Base-by-base conservation (phyloP, 2,329 filamentous ascomycete species). In the Pseudogymnoascus pannorum region DNA sequence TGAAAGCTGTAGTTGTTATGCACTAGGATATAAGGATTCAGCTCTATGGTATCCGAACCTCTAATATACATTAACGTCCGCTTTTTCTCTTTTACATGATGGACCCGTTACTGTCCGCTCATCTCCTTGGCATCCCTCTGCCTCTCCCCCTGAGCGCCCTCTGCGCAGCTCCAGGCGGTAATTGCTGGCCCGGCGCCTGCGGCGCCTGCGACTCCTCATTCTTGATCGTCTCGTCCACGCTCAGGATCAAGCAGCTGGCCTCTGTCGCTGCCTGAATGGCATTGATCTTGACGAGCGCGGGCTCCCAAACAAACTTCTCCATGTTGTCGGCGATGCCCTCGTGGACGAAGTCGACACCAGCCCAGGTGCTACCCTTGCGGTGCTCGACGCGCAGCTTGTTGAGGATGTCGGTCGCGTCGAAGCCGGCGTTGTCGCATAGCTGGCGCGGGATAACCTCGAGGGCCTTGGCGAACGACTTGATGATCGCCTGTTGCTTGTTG, bases 391-490 rank as follows among this genome's bases (percentile, higher is more conserved):
- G 90, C 67, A 99, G 82, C 72, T 91, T 87, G 81, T 97, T 99
- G 66, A 99, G 86, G 68, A 99, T 97, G 72, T 99, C 94, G 59
- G 94, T 99, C 24, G 94, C 92, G 73, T 99, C 94, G 73, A 99
- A 97, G 66, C 94, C 94, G 61, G 94, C 94, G 72, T 99, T 99
- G 79, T 99, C 94, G 79, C 94, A 99, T 64, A 99, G 82, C 78
- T 97, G 94, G 70, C 94, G 88, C 20, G 94, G 94, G 69, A 99
- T 95, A 64, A 97, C 88, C 78, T 99, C 94, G 61, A 99, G 84
- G 1, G 94, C 94, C 80, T 96, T 97, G 69, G 94, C 94, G 69
- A 97, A 97, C 4, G 91, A 89, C 80, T 97, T 97, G 81, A 99
- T 94, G 71, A 99, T 92, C 61, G 91, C 85, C 78, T 99, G 94